Conservation (phyloP, 306 rosid species). For the Medicago lupulina region DNA sequence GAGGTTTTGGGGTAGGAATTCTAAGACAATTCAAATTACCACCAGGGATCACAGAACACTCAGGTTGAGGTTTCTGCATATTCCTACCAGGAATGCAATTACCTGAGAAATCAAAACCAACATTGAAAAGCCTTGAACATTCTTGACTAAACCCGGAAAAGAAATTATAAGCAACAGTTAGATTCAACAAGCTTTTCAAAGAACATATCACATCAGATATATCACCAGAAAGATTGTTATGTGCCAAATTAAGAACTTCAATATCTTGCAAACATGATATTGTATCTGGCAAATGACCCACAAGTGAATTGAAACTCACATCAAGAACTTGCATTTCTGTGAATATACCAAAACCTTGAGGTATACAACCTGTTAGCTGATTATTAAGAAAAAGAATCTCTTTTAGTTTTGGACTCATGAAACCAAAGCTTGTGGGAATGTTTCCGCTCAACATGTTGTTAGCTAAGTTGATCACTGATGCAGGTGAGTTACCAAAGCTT, state of each 20-base stretch:
- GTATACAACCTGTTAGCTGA: conserved; percentile 83
- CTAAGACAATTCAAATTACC: conserved; percentile 76
- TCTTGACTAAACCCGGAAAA: conserved; percentile 79
- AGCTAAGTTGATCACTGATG: conserved; percentile 87
- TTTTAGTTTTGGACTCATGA: conserved; percentile 59
- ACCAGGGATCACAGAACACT: conserved; percentile 80
- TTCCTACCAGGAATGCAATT: conserved; percentile 85
- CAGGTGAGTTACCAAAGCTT: conserved; percentile 81
- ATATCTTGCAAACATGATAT: conserved; percentile 71
- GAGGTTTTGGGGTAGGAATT: conserved; percentile 71
- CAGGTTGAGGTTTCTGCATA: conserved; percentile 84
- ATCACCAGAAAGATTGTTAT: conserved; percentile 86
- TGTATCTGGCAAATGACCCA: conserved; percentile 90
- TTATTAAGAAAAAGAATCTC: conserved; percentile 85
- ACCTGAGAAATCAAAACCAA: conserved; percentile 80
- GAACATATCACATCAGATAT: conserved; percentile 76
- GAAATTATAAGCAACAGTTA: conserved; percentile 83
- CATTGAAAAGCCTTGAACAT: conserved; percentile 61
- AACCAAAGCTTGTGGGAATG: conserved; percentile 76
- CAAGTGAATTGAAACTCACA: conserved; percentile 74
- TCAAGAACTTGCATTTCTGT: conserved; percentile 82
- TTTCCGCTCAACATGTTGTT: conserved; percentile 72
- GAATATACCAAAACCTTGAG: conserved; percentile 80
- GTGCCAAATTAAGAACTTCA: conserved; percentile 78
- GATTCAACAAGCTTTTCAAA: conserved; percentile 59